Base-by-base conservation (phyloP, 2,329 filamentous ascomycete species). In the Sporothrix luriei region DNA sequence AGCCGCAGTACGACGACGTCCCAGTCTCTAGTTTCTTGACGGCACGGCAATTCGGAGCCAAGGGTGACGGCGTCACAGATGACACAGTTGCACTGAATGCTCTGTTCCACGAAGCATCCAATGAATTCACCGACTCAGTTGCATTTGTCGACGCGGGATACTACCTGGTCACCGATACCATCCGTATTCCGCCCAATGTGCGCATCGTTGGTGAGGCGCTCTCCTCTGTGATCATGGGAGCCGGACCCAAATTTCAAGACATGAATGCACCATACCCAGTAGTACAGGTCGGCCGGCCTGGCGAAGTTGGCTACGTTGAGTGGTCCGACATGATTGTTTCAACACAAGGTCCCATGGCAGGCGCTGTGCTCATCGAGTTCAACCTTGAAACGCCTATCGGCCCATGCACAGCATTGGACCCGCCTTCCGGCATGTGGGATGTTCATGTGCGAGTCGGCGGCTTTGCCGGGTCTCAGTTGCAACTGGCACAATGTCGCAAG, bases 391-490 rank as follows among this genome's bases (percentile, higher is more conserved):
- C 82, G 19, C 74, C 78, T 4, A 75, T 75, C 0, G 74, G 73
- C 1, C 59, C 71, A 3, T 73, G 73, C 48, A 64, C 71, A 3
- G 73, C 73, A 11, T 71, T 65, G 6, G 72, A 70, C 29, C 72
- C 71, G 19, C 83, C 84, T 2, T 81, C 81, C 4, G 88, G 86
- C 16, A 83, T 90, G 77, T 94, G 91, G 91, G 91, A 94, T 74
- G 87, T 90, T 14, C 91, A 94, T 79, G 86, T 90, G 76, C 88
- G 91, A 74, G 84, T 94, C 64, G 91, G 90, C 73, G 91, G 91
- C 16, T 88, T 87, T 72, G 84, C 85, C 4, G 90, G 90, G 51
- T 91, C 90, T 4, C 79, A 89, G 51, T 84, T 93, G 40, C 88
- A 91, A 77, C 84, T 87, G 38, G 83, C 87, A 70, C 86, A 87